These are phyloP conservation scores for Penicillium pancosmium DNA, from an alignment of 495 filamentous ascomycete species.

Conservation along the genomic window DNA sequence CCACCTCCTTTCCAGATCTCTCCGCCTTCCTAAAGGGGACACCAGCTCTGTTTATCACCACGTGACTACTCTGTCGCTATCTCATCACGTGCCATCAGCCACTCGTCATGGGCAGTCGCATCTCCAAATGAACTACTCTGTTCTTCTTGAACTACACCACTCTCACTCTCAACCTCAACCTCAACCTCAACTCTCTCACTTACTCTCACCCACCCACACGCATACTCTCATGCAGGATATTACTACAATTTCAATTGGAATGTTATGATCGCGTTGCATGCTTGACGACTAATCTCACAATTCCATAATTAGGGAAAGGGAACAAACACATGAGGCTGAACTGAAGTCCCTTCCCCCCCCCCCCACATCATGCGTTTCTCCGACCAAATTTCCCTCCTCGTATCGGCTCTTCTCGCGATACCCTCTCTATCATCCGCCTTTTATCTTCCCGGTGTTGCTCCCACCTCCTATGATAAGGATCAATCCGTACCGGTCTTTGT, in stretches of 20 bases:
- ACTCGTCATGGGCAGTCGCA: not conserved
- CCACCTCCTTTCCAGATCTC: not conserved
- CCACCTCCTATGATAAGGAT: conserved; percentile 79
- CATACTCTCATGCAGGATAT: no score
- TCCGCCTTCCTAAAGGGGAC: not conserved
- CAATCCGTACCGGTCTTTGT: conserved; percentile 86
- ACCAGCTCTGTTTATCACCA: conserved; percentile 36
- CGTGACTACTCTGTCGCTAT: conserved; percentile 22
- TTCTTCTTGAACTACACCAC: not conserved
- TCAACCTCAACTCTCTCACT: no score
- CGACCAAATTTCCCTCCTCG: conserved; percentile 33
- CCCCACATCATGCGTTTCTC: conserved; percentile 43
- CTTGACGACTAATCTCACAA: not conserved
- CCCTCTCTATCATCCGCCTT: conserved; percentile 70
- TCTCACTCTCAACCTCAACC: no score
- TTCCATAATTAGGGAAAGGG: conserved; percentile 3
- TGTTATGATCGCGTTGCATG: conserved; percentile 1
- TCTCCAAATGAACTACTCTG: not conserved
- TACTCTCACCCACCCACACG: no score
- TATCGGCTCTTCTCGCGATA: conserved; percentile 33
- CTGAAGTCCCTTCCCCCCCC: conserved; percentile 7
- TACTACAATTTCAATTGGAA: conserved; percentile 3
- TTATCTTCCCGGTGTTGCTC: conserved; percentile 94
- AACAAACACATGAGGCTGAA: conserved; percentile 17
- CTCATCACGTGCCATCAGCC: not conserved